Conservation (phyloP, 148 eudicot species). For the Dysphania ambrosioides region DNA sequence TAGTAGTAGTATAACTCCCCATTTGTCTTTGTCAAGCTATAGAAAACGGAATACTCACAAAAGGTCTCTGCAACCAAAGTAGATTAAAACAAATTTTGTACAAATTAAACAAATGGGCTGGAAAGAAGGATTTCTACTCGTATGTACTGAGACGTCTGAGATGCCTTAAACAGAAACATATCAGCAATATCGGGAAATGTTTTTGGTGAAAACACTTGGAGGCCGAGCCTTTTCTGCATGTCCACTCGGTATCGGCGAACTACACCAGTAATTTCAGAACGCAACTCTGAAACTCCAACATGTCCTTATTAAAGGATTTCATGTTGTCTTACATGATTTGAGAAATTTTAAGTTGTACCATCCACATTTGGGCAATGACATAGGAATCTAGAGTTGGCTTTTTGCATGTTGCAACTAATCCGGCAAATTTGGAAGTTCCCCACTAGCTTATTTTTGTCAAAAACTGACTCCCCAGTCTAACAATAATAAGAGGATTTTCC, state of each 20-base stretch:
- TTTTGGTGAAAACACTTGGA: no score
- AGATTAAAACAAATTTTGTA: no score
- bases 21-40: neutral
- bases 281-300: neutral
- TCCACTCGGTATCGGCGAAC: no score
- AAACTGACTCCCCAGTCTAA: constrained; percentile 52
- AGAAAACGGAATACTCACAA: neutral
- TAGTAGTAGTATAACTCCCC: neutral
- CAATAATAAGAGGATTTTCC: constrained; percentile 76
- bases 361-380: neutral
- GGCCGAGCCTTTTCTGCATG: no score
- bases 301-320: neutral
- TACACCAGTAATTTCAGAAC: neutral
- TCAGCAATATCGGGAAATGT: no score
- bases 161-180: no score
- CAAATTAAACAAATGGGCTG: no score
- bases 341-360: neutral
- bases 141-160: no score
- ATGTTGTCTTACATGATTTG: neutral
- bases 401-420: neutral
- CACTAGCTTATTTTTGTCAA: constrained; percentile 27
- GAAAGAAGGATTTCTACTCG: neutral
- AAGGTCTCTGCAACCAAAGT: neutral
- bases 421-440: neutral
- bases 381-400: neutral